A percentile compares a stretch with the other conserved stretches of the same genome.
Conservation (phyloP, 2,329 filamentous ascomycete species). For the Colletotrichum sp. region DNA sequence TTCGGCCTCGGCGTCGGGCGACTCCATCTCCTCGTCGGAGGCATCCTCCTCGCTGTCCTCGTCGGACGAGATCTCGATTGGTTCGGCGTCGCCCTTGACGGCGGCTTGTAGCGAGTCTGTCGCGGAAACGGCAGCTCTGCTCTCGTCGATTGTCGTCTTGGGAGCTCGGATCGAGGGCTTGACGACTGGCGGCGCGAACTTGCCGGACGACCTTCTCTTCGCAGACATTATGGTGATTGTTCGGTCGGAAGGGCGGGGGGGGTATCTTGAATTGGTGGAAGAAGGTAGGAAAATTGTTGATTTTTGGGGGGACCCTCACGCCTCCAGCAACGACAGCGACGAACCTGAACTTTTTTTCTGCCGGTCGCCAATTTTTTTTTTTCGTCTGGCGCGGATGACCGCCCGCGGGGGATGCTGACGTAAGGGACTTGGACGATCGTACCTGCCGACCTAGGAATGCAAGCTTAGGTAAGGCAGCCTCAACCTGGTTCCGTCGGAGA, state of each 20-base stretch:
- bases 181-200: slow-evolving; percentile 61
- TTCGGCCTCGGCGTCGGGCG: slow-evolving; percentile 25
- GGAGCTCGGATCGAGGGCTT: slow-evolving; percentile 57
- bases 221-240: slow-evolving; percentile 53
- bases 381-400: slow-evolving; percentile 1
- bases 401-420: slow-evolving; percentile 16
- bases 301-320: not conserved
- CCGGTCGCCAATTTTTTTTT: slow-evolving; percentile 21
- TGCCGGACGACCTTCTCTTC: slow-evolving; percentile 64
- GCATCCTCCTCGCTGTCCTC: slow-evolving; percentile 52
- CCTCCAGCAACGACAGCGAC: slow-evolving; percentile 1
- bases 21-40: slow-evolving; percentile 46
- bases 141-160: slow-evolving; percentile 62
- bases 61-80: slow-evolving; percentile 66
- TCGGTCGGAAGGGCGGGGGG: not conserved
- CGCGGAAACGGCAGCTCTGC: slow-evolving; percentile 57
- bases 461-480: not conserved
- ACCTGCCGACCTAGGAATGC: not conserved
- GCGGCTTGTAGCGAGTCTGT: slow-evolving; percentile 43
- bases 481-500: not conserved
- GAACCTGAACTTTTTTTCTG: slow-evolving; percentile 21
- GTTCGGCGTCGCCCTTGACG: slow-evolving; percentile 36
- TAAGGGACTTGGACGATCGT: not conserved
- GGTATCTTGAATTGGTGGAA: not conserved
- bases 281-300: not conserved